phyloP scores from a whole-genome alignment of 352 stramenopile genomes.

The Pythium grandisporangium region DNA sequence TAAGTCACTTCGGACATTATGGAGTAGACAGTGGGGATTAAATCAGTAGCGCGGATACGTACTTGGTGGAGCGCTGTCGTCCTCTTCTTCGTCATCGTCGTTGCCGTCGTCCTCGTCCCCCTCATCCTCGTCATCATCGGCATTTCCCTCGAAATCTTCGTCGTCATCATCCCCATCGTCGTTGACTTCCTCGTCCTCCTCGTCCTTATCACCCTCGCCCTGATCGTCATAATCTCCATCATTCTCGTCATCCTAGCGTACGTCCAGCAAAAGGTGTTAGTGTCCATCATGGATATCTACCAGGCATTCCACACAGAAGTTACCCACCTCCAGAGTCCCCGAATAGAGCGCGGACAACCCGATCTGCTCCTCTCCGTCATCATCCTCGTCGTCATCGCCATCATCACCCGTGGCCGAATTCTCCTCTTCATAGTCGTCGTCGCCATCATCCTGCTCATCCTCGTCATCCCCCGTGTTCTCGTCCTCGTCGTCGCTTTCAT shows the following conservation, averaged over 20 bases:
- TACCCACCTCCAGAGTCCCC: conserved; percentile 40
- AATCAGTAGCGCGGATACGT: background rate
- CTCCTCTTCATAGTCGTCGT: no score
- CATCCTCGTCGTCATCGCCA: conserved; percentile 19
- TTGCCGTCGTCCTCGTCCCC: conserved; percentile 18
- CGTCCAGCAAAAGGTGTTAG: no score
- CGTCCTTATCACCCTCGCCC: conserved; percentile 10
- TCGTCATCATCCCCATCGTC: conserved; percentile 16
- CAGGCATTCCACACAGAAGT: no score
- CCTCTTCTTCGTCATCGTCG: conserved; percentile 30
- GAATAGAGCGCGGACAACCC: conserved; percentile 59
- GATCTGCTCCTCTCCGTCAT: conserved; percentile 27
- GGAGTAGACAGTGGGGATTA: background rate
- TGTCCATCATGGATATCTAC: no score
- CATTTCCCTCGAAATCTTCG: conserved; percentile 7
- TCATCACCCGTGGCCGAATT: conserved; percentile 9
- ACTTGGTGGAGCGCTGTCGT: conserved; percentile 41
- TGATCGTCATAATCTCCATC: background rate
- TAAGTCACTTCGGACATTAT: background rate
- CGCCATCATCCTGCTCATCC: conserved; percentile 19
- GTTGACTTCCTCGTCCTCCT: conserved; percentile 40
- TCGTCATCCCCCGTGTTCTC: conserved; percentile 12
- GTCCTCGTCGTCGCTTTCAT: conserved; percentile 21
- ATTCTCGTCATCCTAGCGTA: no score
- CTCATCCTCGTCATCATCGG: conserved; percentile 34